Evolutionary conservation across 108 stramenopile genomes (phyloP).

Genomic region (Cyclotella baltica): DNA sequence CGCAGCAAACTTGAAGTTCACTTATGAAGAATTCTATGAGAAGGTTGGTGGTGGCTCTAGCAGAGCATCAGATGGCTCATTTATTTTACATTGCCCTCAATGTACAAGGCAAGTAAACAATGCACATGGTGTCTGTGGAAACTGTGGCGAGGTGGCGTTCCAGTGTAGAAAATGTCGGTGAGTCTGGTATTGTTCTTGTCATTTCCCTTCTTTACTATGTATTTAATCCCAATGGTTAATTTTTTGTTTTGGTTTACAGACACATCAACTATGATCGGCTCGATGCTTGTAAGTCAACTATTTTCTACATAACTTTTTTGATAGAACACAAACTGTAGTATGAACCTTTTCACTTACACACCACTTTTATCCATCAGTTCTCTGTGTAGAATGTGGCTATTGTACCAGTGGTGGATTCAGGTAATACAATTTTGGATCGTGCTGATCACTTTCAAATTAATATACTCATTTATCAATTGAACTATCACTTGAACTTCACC

Average conservation of each 20-base stretch:
- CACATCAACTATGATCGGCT: slow-evolving; percentile 96
- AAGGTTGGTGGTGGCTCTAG: slow-evolving; percentile 50
- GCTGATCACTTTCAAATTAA: too few species aligned
- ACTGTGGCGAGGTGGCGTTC: slow-evolving; percentile 96
- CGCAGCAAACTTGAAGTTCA: slow-evolving; percentile 81
- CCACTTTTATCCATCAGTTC: too few species aligned
- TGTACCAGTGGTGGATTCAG: slow-evolving; percentile 87
- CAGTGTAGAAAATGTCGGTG: slow-evolving; percentile 92
- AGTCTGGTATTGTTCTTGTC: neutral
- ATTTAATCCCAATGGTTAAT: neutral
- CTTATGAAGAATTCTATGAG: slow-evolving; percentile 85
- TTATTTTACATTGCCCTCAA: slow-evolving; percentile 87
- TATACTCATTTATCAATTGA: neutral
- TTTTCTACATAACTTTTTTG: too few species aligned
- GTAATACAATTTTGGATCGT: too few species aligned
- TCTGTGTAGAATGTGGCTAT: slow-evolving; percentile 98
- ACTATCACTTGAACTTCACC: neutral
- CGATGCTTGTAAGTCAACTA: too few species aligned
- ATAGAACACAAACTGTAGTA: too few species aligned
- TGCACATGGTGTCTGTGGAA: slow-evolving; percentile 93
- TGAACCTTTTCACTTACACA: too few species aligned
- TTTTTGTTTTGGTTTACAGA: slow-evolving; percentile 9
- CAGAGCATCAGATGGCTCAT: slow-evolving; percentile 61
- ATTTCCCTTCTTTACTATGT: neutral
- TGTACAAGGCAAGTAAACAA: slow-evolving; percentile 93